Base-by-base conservation (phyloP, 805 yeast species). In the Ogataea nonfermentans region DNA sequence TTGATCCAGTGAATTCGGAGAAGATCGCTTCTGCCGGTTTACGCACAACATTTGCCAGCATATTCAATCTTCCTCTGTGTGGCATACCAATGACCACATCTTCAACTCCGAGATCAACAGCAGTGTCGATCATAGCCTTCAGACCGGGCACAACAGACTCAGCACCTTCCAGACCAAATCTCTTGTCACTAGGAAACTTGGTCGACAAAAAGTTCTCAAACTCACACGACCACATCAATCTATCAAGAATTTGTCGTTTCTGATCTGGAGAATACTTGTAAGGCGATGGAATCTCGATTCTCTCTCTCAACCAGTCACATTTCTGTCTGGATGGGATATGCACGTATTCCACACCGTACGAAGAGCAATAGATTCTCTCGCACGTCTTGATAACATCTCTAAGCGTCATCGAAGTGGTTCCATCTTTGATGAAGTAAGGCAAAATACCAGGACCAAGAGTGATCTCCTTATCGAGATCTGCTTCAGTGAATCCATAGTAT, bases 81-180 rank as follows among this genome's bases (percentile, higher is more conserved):
- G 99, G 97, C 98, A 93, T 93, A 73, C 99, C 99, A 56, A 93
- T 84, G 57, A 91, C 95, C 47, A 93, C 81, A 64, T 91, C 98
- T 68, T 90, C 96, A 37, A 91, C 83, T 56, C 99, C 99, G 47
- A 73, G 70, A 52, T 85, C 95, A 35, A 90, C 98, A 31, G 96
- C 77, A 52, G 89, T 81, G 68, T 93, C 99, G 62, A 93, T 89
- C 62, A 93, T 66, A 35, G 96, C 84, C 73, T 93, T 93, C 75
- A 93, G 82, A 72, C 98, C 99, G 32, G 98, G 98, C 35, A 93
- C 86, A 57, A 86, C 84, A 34, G 95, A 74, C 71, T 93, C 99
- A 50, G 95, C 95, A 73, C 99, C 99, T 74, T 93, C 99, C 44
- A 93, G 74, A 67, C 99, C 99, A 61, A 93, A 93, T 70, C 99